Conservation (phyloP, 805 yeast species). For the Starmerella etchellsii region DNA sequence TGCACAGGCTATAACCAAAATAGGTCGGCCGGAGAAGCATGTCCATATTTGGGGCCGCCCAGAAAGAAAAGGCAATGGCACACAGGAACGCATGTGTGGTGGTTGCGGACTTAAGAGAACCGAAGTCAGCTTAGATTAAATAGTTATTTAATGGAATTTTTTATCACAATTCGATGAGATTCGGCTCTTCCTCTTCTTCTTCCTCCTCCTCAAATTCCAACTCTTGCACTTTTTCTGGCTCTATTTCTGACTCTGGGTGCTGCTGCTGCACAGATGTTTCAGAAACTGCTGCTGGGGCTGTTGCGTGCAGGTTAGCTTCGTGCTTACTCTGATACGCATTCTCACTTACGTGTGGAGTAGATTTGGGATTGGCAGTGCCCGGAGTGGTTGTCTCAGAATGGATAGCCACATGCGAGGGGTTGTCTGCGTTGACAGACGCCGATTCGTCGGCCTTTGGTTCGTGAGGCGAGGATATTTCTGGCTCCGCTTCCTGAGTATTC, state of each 20-base stretch:
- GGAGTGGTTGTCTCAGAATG: too few species aligned
- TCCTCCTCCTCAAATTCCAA: background rate
- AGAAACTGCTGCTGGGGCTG: too few species aligned
- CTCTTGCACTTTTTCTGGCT: constrained; percentile 1
- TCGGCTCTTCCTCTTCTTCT: constrained; percentile 8
- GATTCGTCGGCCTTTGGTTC: too few species aligned
- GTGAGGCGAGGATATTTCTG: too few species aligned
- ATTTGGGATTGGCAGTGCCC: too few species aligned
- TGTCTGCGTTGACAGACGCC: too few species aligned
- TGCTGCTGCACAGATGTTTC: too few species aligned
- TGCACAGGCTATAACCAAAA: constrained; percentile 72
- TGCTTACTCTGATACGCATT: too few species aligned
- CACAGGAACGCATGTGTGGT: constrained; percentile 11
- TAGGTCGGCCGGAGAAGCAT: constrained; percentile 45
- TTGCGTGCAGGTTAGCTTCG: too few species aligned
- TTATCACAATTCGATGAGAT: constrained; percentile 14
- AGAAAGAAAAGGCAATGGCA: constrained; percentile 15
- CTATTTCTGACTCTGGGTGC: constrained; percentile 5
- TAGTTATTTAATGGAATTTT: background rate
- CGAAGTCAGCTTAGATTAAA: constrained; percentile 12
- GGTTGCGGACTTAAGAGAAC: constrained; percentile 20
- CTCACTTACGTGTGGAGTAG: too few species aligned
- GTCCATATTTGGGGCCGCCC: constrained; percentile 56
- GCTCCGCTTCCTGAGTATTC: background rate
- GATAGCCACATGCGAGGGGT: too few species aligned